phyloP scores from a whole-genome alignment of 2,329 filamentous ascomycete species.

The Cryoendolithus antarcticus region DNA sequence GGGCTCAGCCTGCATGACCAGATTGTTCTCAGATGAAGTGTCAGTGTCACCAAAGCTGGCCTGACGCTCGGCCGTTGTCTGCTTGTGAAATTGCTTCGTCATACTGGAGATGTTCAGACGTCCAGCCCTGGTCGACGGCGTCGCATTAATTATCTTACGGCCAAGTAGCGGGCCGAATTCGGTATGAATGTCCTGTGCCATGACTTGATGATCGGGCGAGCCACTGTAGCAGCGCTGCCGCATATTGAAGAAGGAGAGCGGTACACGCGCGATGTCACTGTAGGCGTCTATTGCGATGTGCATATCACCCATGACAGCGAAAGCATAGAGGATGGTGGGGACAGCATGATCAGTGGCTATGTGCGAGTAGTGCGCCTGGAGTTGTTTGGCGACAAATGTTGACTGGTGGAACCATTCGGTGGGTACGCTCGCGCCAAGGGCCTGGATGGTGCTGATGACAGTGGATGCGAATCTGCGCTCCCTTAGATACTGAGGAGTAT shows the following conservation, averaged over 20 bases:
- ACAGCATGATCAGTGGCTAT: constrained; percentile 11
- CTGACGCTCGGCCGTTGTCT: constrained; percentile 2
- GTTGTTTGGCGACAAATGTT: constrained; percentile 30
- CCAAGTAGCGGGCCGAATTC: constrained; percentile 32
- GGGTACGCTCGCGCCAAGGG: constrained; percentile 23
- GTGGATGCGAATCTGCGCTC: constrained; percentile 26
- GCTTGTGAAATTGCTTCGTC: not conserved
- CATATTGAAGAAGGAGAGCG: constrained; percentile 33
- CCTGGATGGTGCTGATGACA: constrained; percentile 19
- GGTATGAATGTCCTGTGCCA: constrained; percentile 33
- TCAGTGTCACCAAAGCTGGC: constrained; percentile 5
- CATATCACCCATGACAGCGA: constrained; percentile 26
- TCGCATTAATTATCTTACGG: constrained; percentile 10
- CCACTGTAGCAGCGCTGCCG: constrained; percentile 31
- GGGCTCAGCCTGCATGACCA: constrained; percentile 3
- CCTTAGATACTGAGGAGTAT: constrained; percentile 13
- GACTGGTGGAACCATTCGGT: constrained; percentile 30
- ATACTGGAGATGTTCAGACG: not conserved
- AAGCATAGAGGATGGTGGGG: constrained; percentile 30
- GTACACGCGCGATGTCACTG: constrained; percentile 22
- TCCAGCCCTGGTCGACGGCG: constrained; percentile 3
- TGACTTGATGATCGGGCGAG: constrained; percentile 33
- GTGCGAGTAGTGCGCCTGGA: constrained; percentile 22
- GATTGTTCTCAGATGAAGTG: constrained; percentile 3
- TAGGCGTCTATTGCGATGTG: constrained; percentile 16